Percentiles rank a stretch among this genome's conserved stretches.
Evolutionary conservation across 1,284 basidiomycete genomes (phyloP).

Genomic region (Abortiporus biennis): DNA sequence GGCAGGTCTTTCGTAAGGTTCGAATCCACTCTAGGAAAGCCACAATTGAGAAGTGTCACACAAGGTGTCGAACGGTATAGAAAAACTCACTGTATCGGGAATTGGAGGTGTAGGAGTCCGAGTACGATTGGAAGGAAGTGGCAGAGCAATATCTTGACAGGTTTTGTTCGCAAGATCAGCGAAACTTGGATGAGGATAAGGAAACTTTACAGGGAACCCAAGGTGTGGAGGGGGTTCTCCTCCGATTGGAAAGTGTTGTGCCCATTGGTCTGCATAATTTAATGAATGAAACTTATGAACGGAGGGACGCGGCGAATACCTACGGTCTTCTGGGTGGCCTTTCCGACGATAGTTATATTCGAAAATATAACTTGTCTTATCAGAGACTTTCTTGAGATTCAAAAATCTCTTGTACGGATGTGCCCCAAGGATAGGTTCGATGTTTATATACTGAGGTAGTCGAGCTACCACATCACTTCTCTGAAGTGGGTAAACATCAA

Average conservation of each 20-base stretch:
- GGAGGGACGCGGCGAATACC: constrained; percentile 9
- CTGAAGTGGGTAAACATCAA: constrained; percentile 9
- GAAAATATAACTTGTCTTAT: constrained; percentile 21
- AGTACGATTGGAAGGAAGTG: neutral
- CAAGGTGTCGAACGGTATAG: too few relatives aligned
- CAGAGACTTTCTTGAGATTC: constrained; percentile 9
- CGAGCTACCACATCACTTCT: constrained; percentile 22
- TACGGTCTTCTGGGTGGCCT: constrained; percentile 24
- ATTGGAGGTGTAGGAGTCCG: constrained; percentile 1
- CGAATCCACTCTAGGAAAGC: too few relatives aligned
- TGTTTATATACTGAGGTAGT: constrained; percentile 17
- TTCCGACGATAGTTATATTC: constrained; percentile 23
- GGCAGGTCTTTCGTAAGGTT: too few relatives aligned
- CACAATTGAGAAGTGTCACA: too few relatives aligned
- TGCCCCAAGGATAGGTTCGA: constrained; percentile 20
- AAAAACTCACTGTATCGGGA: neutral
- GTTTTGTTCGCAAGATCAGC: neutral
- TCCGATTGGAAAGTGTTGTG: neutral
- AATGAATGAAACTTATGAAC: neutral
- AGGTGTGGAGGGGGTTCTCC: neutral
- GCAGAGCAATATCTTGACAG: constrained; percentile 1
- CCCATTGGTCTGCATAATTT: neutral
- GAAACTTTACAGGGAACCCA: neutral
- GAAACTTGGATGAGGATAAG: constrained; percentile 2
- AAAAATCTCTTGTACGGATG: constrained; percentile 21